Percentiles rank a stretch among this genome's conserved stretches.
These are phyloP conservation scores for Populus euphratica DNA, from an alignment of 345 rosid genomes.

Conservation along the genomic window DNA sequence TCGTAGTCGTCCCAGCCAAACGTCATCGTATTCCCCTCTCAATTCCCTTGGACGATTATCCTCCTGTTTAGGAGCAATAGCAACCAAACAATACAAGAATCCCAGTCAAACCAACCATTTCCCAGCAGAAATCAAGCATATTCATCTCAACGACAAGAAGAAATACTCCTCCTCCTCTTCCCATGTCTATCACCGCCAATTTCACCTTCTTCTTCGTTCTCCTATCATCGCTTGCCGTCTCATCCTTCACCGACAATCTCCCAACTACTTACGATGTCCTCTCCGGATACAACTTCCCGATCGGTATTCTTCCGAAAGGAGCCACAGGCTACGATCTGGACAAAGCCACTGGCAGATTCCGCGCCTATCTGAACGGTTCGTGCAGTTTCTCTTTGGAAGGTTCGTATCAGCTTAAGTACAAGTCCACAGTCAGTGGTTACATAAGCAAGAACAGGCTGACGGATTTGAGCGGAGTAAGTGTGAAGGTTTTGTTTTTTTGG, in stretches of 20 bases:
- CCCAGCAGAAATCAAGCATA: not conserved
- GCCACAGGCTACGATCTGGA: conserved; percentile 60
- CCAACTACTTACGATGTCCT: conserved; percentile 68
- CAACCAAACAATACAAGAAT: not conserved
- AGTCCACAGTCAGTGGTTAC: conserved; percentile 67
- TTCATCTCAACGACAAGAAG: not conserved
- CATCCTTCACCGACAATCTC: conserved; percentile 21
- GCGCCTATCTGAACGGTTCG: conserved; percentile 50
- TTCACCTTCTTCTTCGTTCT: conserved; percentile 19
- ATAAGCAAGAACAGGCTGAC: conserved; percentile 58
- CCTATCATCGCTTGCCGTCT: conserved; percentile 15
- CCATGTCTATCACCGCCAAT: conserved; percentile 15
- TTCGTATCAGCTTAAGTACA: conserved; percentile 76
- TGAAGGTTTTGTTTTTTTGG: conserved; percentile 85
- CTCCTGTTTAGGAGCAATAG: not conserved
- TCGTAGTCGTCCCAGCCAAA: not conserved
- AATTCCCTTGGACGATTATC: not conserved
- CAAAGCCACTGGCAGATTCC: conserved; percentile 55
- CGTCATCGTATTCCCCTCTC: not conserved
- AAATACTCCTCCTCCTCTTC: not conserved
- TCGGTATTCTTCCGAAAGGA: conserved; percentile 80
- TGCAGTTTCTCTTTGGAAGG: conserved; percentile 89
- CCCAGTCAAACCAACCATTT: not conserved
- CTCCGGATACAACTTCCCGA: conserved; percentile 63
- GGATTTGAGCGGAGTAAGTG: conserved; percentile 69